phyloP scores from a whole-genome alignment of 495 filamentous ascomycete genomes.

The Trichoderma parareesei region DNA sequence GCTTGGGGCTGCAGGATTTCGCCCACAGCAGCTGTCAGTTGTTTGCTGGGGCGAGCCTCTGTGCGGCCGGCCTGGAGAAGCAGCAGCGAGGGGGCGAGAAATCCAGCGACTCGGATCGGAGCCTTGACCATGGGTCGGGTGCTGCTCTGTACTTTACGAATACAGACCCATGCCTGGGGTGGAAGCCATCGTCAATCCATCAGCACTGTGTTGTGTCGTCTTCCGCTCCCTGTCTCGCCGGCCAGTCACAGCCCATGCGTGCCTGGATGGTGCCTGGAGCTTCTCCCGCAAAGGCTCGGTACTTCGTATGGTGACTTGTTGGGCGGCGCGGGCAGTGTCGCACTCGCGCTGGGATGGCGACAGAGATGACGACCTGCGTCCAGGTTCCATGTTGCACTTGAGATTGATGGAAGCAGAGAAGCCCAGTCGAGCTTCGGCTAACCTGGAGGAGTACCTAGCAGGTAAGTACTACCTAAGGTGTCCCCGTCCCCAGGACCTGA shows the following conservation, averaged over 20 bases:
- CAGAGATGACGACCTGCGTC: too few species aligned
- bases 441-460: too few species aligned
- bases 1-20: not conserved
- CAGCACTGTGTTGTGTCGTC: not conserved
- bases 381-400: too few species aligned
- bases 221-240: not conserved
- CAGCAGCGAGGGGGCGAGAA: not conserved
- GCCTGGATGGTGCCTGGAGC: constrained; percentile 5
- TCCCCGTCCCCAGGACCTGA: too few species aligned
- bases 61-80: not conserved
- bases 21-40: constrained; percentile 4
- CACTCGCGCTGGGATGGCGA: too few species aligned
- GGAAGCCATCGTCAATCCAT: not conserved
- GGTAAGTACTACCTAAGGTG: too few species aligned
- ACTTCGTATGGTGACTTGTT: too few species aligned
- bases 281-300: too few species aligned
- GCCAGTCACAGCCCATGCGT: constrained; percentile 8
- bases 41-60: not conserved
- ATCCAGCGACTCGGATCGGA: not conserved
- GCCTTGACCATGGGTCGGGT: not conserved
- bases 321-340: too few species aligned
- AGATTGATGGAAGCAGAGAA: not conserved
- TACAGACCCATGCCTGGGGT: too few species aligned
- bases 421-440: not conserved
- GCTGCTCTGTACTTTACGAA: too few species aligned